phyloP scores from a whole-genome alignment of 768 basidiomycete species.

The Cytidiella melzeri region DNA sequence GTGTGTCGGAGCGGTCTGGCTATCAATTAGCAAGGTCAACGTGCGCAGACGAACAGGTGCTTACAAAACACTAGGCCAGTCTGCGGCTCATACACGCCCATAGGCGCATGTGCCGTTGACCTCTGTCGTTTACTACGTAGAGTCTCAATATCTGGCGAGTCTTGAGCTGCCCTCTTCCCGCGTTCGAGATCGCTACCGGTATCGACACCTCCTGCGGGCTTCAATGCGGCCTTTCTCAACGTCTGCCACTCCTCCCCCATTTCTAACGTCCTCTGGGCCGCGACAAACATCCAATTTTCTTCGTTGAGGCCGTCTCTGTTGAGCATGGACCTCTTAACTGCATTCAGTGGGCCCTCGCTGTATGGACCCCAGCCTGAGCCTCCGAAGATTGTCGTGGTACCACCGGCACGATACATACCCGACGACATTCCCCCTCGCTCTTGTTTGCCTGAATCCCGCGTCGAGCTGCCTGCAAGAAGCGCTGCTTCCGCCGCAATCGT shows the following conservation, averaged over 20 bases:
- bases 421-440: conserved; percentile 36
- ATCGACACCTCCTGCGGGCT: conserved; percentile 18
- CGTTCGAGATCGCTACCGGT: conserved; percentile 21
- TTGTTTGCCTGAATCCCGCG: conserved; percentile 26
- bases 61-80: conserved; percentile 68
- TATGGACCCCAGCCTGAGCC: conserved; percentile 80
- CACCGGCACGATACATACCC: conserved; percentile 84
- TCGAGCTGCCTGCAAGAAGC: neutral
- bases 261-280: conserved; percentile 59
- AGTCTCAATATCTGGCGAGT: conserved; percentile 16
- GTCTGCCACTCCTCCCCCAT: conserved; percentile 59
- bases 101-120: conserved; percentile 32
- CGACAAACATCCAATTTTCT: conserved; percentile 91
- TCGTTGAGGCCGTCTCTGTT: conserved; percentile 75
- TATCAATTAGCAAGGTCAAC: conserved; percentile 3
- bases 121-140: conserved; percentile 12
- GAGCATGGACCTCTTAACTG: conserved; percentile 74
- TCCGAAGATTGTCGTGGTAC: conserved; percentile 90
- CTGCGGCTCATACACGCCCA: conserved; percentile 82
- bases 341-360: conserved; percentile 81
- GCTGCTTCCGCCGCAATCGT: conserved; percentile 37
- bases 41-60: conserved; percentile 4
- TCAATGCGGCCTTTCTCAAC: conserved; percentile 49
- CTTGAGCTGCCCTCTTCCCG: conserved; percentile 27
- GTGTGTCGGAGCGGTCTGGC: conserved; percentile 71